These are phyloP conservation scores for Heliophila coronopifolia DNA, from an alignment of 441 rosid species.

Conservation along the genomic window DNA sequence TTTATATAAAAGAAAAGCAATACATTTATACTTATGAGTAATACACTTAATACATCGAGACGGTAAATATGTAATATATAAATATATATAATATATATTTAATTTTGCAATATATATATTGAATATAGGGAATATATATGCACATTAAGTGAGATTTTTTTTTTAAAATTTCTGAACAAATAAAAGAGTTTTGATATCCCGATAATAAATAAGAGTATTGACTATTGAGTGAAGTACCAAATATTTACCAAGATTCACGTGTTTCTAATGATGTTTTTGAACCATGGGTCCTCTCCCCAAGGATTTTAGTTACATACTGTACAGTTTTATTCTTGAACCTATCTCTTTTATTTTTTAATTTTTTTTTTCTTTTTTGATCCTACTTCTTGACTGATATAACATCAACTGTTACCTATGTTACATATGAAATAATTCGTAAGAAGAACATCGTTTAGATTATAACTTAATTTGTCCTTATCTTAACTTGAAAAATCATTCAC, in stretches of 20 bases:
- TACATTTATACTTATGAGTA: background rate
- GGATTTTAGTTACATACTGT: constrained; percentile 21
- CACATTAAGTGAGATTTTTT: background rate
- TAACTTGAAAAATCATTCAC: too few relatives aligned
- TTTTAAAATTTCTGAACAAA: constrained; percentile 16
- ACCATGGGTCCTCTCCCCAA: constrained; percentile 28
- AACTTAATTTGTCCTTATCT: too few relatives aligned
- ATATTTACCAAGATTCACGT: constrained; percentile 31
- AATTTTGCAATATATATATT: background rate
- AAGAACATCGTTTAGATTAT: too few relatives aligned
- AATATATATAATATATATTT: background rate
- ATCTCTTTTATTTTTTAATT: too few relatives aligned
- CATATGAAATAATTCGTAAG: too few relatives aligned
- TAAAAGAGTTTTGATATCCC: constrained; percentile 26
- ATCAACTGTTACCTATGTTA: too few relatives aligned
- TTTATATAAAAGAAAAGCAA: background rate
- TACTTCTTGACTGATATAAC: too few relatives aligned
- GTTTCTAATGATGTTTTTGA: constrained; percentile 30
- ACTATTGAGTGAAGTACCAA: constrained; percentile 27
- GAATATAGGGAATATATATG: too few relatives aligned
- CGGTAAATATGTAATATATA: constrained; percentile 10
- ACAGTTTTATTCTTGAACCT: constrained; percentile 16
- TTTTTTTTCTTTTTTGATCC: too few relatives aligned
- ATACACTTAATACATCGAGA: background rate
- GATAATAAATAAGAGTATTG: constrained; percentile 25